These are phyloP conservation scores for Sclerotinia spermophila DNA, from an alignment of 2,329 filamentous ascomycete species.

Conservation along the genomic window DNA sequence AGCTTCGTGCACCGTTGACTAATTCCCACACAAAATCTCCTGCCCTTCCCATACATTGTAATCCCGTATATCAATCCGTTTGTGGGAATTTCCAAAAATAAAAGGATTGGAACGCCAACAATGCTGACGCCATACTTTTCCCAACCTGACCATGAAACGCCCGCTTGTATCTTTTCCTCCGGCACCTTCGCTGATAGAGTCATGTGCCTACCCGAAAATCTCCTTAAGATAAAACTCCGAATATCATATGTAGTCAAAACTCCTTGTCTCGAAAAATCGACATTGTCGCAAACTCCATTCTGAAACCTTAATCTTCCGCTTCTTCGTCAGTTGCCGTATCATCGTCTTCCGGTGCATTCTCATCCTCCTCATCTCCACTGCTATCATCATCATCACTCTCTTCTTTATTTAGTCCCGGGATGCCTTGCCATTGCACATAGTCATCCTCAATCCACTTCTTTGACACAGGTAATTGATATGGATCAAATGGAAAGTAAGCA, in stretches of 20 bases:
- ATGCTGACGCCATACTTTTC: constrained; percentile 5
- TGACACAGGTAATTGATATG: constrained; percentile 84
- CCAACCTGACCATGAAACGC: neutral
- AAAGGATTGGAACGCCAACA: neutral
- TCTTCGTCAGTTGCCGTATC: constrained; percentile 31
- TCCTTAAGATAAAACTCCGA: neutral
- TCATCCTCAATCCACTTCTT: constrained; percentile 83
- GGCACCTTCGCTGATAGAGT: constrained; percentile 7
- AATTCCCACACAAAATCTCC: neutral
- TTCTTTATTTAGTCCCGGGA: constrained; percentile 64
- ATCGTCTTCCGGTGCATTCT: constrained; percentile 22
- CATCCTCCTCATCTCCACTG: constrained; percentile 29
- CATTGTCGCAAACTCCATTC: neutral
- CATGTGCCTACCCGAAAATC: neutral
- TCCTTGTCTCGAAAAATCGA: neutral
- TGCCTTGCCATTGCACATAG: constrained; percentile 75
- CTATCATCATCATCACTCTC: constrained; percentile 53
- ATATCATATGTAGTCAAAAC: neutral
- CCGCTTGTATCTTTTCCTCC: neutral
- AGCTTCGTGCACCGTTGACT: neutral
- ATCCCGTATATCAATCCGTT: neutral
- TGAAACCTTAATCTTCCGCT: constrained; percentile 27
- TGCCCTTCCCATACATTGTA: neutral
- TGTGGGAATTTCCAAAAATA: neutral
- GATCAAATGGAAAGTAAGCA: constrained; percentile 95